Evolutionary conservation across 1,139 yeast genomes (phyloP).

Genomic region (Lodderomyces orthopsilosis): DNA sequence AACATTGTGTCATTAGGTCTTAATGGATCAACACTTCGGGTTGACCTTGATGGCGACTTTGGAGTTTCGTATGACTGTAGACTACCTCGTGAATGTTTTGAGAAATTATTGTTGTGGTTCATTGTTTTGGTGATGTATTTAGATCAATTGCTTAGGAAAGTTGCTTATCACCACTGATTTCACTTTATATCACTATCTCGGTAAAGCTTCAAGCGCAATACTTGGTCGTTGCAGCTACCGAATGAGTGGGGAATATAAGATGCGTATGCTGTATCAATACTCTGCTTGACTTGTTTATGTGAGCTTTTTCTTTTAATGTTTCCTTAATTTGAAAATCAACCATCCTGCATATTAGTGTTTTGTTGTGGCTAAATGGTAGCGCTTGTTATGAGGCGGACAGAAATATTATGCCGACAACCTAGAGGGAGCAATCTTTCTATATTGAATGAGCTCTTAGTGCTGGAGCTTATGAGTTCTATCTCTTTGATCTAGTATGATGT

Average conservation of each 20-base stretch:
- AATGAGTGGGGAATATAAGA: neutral
- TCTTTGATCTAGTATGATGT: too few species aligned
- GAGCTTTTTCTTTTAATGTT: neutral
- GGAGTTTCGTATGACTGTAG: conserved; percentile 32
- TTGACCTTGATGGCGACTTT: conserved; percentile 40
- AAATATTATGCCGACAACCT: too few species aligned
- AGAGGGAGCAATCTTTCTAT: too few species aligned
- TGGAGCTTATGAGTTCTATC: too few species aligned
- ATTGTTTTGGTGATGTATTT: neutral
- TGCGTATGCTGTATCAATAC: neutral
- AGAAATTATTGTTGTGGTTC: neutral
- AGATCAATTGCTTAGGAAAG: too few species aligned
- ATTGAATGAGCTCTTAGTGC: too few species aligned
- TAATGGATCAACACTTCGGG: conserved; percentile 35
- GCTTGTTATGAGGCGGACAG: neutral
- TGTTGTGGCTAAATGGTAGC: neutral
- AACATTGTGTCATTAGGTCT: conserved; percentile 22
- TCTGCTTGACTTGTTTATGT: neutral
- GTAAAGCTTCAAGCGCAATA: neutral
- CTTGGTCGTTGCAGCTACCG: neutral
- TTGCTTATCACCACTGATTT: too few species aligned
- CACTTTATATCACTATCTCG: neutral
- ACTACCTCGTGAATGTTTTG: conserved; percentile 1
- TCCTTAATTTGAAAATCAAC: neutral
- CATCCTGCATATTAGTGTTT: neutral